Evolutionary conservation across 768 basidiomycete genomes (phyloP).

Genomic region (Phylloporus arenicola): DNA sequence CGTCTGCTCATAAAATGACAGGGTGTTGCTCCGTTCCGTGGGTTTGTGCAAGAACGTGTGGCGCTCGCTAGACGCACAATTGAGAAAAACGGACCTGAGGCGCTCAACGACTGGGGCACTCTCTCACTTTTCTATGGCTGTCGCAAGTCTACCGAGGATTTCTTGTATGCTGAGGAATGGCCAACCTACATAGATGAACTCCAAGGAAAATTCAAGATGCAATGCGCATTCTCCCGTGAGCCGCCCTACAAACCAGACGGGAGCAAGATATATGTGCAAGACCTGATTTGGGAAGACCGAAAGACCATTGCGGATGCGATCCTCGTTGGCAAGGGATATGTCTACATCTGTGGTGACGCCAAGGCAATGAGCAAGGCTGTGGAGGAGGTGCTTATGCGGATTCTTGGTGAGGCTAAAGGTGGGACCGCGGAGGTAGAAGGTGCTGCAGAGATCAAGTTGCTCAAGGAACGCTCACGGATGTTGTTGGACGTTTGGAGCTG

Average conservation of each 20-base stretch:
- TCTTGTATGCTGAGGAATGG: conserved; percentile 95
- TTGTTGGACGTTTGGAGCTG: conserved; percentile 89
- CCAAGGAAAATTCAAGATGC: conserved; percentile 86
- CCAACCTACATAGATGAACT: conserved; percentile 79
- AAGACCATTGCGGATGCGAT: conserved; percentile 83
- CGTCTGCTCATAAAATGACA: conserved; percentile 28
- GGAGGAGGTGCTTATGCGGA: conserved; percentile 78
- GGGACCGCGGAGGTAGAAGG: conserved; percentile 86
- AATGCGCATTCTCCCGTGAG: conserved; percentile 87
- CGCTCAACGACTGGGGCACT: conserved; percentile 90
- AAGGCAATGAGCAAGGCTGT: conserved; percentile 95
- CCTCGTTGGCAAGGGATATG: conserved; percentile 91
- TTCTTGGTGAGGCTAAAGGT: conserved; percentile 91
- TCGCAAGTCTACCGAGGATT: conserved; percentile 84
- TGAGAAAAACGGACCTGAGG: conserved; percentile 93
- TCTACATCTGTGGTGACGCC: conserved; percentile 96
- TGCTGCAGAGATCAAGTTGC: conserved; percentile 82
- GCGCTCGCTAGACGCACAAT: conserved; percentile 91
- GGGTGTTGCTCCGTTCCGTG: conserved; percentile 99
- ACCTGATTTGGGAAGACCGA: conserved; percentile 85
- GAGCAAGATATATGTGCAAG: conserved; percentile 98
- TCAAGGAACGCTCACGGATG: conserved; percentile 90
- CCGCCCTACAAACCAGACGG: conserved; percentile 82
- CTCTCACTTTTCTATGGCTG: conserved; percentile 97
- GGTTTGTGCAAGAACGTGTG: conserved; percentile 96